phyloP scores from a whole-genome alignment of 164 flowering plant genomes.

The Piper longum region DNA sequence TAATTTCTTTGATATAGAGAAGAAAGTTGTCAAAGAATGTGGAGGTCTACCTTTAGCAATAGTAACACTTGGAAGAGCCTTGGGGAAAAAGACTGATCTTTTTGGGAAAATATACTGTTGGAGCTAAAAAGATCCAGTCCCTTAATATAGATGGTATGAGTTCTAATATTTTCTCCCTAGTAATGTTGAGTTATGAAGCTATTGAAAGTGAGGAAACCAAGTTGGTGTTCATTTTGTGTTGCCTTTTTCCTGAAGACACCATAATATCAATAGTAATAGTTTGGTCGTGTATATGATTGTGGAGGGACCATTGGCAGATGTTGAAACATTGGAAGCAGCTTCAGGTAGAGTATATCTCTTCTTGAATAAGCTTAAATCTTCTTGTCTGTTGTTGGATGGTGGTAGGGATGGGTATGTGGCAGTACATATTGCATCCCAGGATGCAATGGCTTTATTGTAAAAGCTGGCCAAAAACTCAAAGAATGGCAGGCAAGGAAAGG shows the following conservation, averaged over 20 bases:
- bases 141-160: constrained; percentile 3
- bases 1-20: not conserved
- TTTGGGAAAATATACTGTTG: constrained; percentile 7
- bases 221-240: constrained; percentile 11
- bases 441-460: not conserved
- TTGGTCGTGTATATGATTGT: constrained; percentile 5
- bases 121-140: constrained; percentile 4
- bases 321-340: constrained; percentile 7
- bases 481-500: constrained; percentile 8
- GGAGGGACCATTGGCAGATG: constrained; percentile 1
- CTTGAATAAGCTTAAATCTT: constrained; percentile 4
- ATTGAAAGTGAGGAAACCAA: constrained; percentile 10
- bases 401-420: not conserved
- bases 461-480: not conserved
- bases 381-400: constrained; percentile 10
- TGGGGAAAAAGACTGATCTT: not conserved
- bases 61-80: constrained; percentile 11
- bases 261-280: not conserved
- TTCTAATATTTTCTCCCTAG: constrained; percentile 5
- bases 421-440: constrained; percentile 5
- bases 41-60: constrained; percentile 16
- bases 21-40: constrained; percentile 12
- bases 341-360: not conserved
- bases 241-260: constrained; percentile 6
- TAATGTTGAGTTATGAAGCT: constrained; percentile 11